Conservation (phyloP, 2,329 filamentous ascomycete genomes). For the Ascochyta viciae-villosae region DNA sequence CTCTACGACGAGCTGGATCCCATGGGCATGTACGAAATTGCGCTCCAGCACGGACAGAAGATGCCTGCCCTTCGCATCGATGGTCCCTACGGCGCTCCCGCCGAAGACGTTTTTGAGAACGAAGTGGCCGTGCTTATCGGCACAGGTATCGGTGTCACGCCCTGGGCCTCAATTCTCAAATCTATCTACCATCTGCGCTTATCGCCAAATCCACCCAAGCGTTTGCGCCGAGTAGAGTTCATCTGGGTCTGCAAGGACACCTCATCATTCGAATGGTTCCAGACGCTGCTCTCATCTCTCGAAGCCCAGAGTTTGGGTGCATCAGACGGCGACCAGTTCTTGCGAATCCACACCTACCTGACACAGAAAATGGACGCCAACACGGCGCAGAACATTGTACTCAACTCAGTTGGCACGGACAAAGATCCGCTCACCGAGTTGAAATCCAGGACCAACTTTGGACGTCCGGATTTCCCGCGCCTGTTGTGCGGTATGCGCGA, state of each 20-base stretch:
- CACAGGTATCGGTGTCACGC: slow-evolving; percentile 86
- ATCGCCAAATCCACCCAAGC: slow-evolving; percentile 84
- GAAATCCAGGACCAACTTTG: slow-evolving; percentile 89
- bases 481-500: slow-evolving; percentile 86
- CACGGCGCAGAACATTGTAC: slow-evolving; percentile 93
- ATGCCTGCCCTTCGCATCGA: slow-evolving; percentile 93
- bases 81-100: slow-evolving; percentile 93
- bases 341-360: slow-evolving; percentile 97
- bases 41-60: slow-evolving; percentile 87
- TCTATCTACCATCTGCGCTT: slow-evolving; percentile 98
- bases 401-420: slow-evolving; percentile 89
- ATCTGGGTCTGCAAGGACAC: slow-evolving; percentile 99
- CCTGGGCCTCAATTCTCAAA: slow-evolving; percentile 88
- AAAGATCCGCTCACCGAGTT: slow-evolving; percentile 93
- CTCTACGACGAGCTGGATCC: slow-evolving; percentile 91
- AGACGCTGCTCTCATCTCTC: slow-evolving; percentile 87
- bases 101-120: slow-evolving; percentile 96
- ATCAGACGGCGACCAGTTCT: slow-evolving; percentile 77
- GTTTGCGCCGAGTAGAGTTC: slow-evolving; percentile 94
- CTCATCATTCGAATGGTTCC: slow-evolving; percentile 98
- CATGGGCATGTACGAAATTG: slow-evolving; percentile 97
- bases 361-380: slow-evolving; percentile 92
- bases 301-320: slow-evolving; percentile 79
- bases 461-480: slow-evolving; percentile 84
- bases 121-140: slow-evolving; percentile 87